A percentile compares a stretch with the other conserved stretches of the same genome.
phyloP scores from a whole-genome alignment of 2,329 filamentous ascomycete species.

The Achaetomium macrosporum region DNA sequence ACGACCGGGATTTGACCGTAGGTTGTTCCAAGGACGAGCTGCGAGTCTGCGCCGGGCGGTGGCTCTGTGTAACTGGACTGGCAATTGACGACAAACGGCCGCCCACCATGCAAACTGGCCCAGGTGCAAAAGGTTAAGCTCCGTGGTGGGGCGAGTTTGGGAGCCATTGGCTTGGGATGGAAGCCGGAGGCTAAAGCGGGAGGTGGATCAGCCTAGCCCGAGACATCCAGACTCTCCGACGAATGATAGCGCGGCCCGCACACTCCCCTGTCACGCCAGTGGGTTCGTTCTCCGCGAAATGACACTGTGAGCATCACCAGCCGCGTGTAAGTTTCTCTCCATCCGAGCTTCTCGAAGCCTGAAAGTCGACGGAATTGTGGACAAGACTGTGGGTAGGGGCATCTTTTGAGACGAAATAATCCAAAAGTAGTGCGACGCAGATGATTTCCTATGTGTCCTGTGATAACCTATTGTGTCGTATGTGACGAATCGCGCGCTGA shows the following conservation, averaged over 20 bases:
- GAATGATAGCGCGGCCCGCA: not conserved
- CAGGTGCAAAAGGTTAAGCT: not conserved
- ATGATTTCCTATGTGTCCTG: no score
- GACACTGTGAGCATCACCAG: not conserved
- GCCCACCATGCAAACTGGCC: not conserved
- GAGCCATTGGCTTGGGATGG: not conserved
- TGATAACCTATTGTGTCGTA: no score
- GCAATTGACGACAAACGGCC: not conserved
- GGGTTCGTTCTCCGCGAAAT: not conserved
- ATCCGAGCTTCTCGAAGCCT: no score
- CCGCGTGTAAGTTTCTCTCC: no score
- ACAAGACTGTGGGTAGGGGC: no score
- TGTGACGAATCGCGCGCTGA: no score
- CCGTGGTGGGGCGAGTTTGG: not conserved
- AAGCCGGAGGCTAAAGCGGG: slow-evolving; percentile 5
- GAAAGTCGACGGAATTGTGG: no score
- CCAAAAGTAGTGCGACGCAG: no score
- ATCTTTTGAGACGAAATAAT: no score
- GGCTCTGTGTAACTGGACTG: not conserved
- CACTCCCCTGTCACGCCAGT: not conserved
- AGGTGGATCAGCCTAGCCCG: slow-evolving; percentile 3
- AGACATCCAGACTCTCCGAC: not conserved
- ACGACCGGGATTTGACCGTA: not conserved
- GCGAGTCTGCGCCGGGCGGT: not conserved
- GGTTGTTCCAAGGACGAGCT: not conserved